phyloP scores from a whole-genome alignment of 2,329 filamentous ascomycete species.

The Allantophomopsis cytisporea region DNA sequence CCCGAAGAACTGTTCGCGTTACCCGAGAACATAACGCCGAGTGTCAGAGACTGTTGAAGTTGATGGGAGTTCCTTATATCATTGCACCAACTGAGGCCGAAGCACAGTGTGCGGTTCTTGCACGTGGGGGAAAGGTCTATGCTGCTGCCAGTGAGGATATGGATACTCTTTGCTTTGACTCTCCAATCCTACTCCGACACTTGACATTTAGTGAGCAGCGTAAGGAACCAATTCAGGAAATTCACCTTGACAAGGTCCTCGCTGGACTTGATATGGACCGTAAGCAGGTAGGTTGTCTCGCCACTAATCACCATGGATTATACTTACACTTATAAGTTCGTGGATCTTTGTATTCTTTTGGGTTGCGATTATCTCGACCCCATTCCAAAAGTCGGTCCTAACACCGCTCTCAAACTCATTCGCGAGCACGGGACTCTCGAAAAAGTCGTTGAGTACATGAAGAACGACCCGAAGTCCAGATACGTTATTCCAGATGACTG shows the following conservation, averaged over 20 bases:
- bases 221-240: slow-evolving; percentile 96
- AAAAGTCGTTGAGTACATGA: slow-evolving; percentile 68
- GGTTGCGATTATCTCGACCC: slow-evolving; percentile 97
- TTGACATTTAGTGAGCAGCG: slow-evolving; percentile 94
- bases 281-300: slow-evolving; percentile 46
- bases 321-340: slow-evolving; percentile 18
- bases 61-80: slow-evolving; percentile 95
- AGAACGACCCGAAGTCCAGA: slow-evolving; percentile 60
- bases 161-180: slow-evolving; percentile 93
- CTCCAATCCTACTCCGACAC: slow-evolving; percentile 81
- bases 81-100: slow-evolving; percentile 94
- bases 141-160: slow-evolving; percentile 96
- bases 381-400: slow-evolving; percentile 85
- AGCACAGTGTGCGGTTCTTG: slow-evolving; percentile 86
- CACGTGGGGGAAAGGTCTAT: slow-evolving; percentile 86
- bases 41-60: slow-evolving; percentile 76
- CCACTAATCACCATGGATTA: background rate
- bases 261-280: slow-evolving; percentile 81
- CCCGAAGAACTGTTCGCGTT: slow-evolving; percentile 79
- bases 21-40: slow-evolving; percentile 96
- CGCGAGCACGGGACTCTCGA: slow-evolving; percentile 84
- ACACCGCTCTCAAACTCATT: slow-evolving; percentile 85
- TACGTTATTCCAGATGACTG: slow-evolving; percentile 89
- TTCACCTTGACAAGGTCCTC: slow-evolving; percentile 74
- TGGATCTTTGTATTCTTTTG: slow-evolving; percentile 93